These are phyloP conservation scores for Blastocystis sp. DNA, from an alignment of 352 stramenopile genomes.

Conservation along the genomic window DNA sequence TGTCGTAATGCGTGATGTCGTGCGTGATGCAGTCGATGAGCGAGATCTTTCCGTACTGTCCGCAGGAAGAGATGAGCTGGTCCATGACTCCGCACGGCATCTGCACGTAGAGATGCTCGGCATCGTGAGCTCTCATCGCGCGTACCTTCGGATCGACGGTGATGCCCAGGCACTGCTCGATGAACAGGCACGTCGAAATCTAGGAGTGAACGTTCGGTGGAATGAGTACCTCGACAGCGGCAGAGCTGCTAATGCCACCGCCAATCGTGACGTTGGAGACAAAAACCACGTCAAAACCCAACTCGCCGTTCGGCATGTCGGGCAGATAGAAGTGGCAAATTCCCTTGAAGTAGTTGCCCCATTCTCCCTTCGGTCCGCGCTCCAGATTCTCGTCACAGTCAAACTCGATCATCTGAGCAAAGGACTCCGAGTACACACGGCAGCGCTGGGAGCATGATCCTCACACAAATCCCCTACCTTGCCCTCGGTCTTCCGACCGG, in stretches of 20 bases:
- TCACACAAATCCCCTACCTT: conserved; percentile 1
- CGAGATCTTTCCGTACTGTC: conserved; percentile 45
- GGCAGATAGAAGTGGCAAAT: conserved; percentile 47
- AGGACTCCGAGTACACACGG: conserved; percentile 59
- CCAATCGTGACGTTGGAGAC: conserved; percentile 56
- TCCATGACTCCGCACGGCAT: conserved; percentile 65
- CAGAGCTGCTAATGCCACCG: conserved; percentile 59
- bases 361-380: conserved; percentile 52
- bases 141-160: conserved; percentile 39
- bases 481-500: conserved; percentile 4
- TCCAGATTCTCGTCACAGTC: conserved; percentile 41
- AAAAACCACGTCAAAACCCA: conserved; percentile 52
- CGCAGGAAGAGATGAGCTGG: conserved; percentile 41
- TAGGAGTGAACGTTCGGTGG: neutral
- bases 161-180: conserved; percentile 44
- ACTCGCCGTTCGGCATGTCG: conserved; percentile 16
- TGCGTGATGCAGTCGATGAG: conserved; percentile 62
- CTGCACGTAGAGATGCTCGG: conserved; percentile 43
- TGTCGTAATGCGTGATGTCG: conserved; percentile 63
- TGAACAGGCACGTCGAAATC: conserved; percentile 54
- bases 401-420: conserved; percentile 62
- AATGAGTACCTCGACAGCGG: conserved; percentile 26
- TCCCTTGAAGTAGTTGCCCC: conserved; percentile 61
- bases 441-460: conserved; percentile 4
- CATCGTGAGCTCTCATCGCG: conserved; percentile 41